Conservation (phyloP, 2,329 filamentous ascomycete genomes). For the Xylaria sp. region DNA sequence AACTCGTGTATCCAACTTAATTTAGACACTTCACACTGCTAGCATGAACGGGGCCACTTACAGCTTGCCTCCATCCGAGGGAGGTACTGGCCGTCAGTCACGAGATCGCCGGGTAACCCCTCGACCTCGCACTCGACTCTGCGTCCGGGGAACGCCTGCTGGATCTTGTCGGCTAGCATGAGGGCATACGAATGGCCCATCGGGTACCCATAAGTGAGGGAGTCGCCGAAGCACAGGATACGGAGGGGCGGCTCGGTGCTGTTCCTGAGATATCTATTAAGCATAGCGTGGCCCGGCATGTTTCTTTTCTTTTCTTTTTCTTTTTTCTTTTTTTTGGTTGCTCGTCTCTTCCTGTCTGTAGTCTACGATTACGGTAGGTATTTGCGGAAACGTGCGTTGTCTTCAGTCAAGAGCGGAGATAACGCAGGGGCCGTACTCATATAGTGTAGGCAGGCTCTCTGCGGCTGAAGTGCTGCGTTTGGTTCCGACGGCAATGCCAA, state of each 20-base stretch:
- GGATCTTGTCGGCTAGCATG: conserved; percentile 59
- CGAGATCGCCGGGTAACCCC: conserved; percentile 64
- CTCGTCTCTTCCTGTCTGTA: too few relatives aligned
- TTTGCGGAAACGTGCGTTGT: background rate
- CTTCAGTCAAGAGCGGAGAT: conserved; percentile 2
- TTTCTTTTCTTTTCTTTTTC: background rate
- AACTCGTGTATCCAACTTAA: background rate
- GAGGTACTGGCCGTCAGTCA: conserved; percentile 49
- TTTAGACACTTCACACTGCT: background rate
- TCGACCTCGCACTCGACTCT: conserved; percentile 56
- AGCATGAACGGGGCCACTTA: conserved; percentile 17
- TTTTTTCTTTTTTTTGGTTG: background rate
- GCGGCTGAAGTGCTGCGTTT: background rate
- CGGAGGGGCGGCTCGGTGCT: conserved; percentile 54
- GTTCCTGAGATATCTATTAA: conserved; percentile 19
- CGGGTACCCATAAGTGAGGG: conserved; percentile 67
- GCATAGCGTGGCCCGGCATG: conserved; percentile 15
- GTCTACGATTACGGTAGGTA: too few relatives aligned
- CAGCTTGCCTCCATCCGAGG: conserved; percentile 41
- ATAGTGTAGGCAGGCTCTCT: background rate
- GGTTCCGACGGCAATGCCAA: background rate
- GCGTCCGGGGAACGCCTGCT: conserved; percentile 55
- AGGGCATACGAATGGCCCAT: conserved; percentile 64
- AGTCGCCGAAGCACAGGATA: conserved; percentile 73
- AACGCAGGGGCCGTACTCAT: background rate